Base-by-base conservation (phyloP, 495 filamentous ascomycete genomes). In the Penicillium desertorum region DNA sequence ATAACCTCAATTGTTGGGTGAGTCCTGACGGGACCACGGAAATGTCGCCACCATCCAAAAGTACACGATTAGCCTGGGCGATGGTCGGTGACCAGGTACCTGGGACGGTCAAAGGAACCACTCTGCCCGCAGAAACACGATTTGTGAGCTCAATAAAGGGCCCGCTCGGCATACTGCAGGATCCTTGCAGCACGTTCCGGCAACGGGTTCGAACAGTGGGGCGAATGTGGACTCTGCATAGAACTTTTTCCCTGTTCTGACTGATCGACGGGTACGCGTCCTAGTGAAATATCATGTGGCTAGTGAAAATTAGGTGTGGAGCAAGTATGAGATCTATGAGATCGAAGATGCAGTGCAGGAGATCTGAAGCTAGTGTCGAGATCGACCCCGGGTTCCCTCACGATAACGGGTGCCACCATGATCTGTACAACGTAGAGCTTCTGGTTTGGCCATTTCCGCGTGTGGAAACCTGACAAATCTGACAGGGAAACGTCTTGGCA, bases 101-200 rank as follows among this genome's bases (percentile, higher is more conserved):
- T 51, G 65, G 60, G 52, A 61, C 23, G 11, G 54, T 23, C 48
- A 61, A 61, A 57, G 54, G 54, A 61, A 48, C 54, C 43, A 37
- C 54, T 6, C 57, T 58, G 27, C 42, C 36, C 19, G 0, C 17
- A 23, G 29, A 30, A 50, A 25, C 41, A 58, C 59, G 29, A 23
- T 20, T 65, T 60, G 32, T 44, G 54, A 56, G 51, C 47, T 54
- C 62, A 58, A 48, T 45, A 39, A 34, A 44, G 41, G 50, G 41
- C 23, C 45, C n/a, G 11, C 30, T 60, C 49, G 60, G 57, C 29
- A 42, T 23, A 36, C 8, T 65, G 58, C 58, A 63, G 48, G 52
- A 62, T 68, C 63, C 65, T 62, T 68, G 65, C 65, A 60, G 53
- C 65, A 68, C 65, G 65, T 68, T 68, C 50, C 56, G 60, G 45